Evolutionary conservation across 2,329 filamentous ascomycete species (phyloP), one percentile per base, ranked within the genome.

Genomic region (Aspergillus sp.): DNA sequence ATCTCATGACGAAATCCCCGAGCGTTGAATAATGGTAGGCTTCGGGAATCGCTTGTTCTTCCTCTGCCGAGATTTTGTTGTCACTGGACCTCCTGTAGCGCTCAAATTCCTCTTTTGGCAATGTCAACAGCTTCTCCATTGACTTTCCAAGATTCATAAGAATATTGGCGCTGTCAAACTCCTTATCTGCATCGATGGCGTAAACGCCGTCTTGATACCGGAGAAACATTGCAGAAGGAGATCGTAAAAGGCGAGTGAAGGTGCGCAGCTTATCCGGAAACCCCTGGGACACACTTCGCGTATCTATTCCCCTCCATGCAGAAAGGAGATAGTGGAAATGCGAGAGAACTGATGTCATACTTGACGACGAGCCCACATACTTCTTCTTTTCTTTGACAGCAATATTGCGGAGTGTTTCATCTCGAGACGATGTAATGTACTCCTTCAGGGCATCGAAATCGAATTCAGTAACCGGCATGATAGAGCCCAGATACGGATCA

Each of bases 251-350:
- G 7, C 70, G 70, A 2, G 90, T 95, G 57, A 90, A 95, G 7
- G 74, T 80, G 2, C 66, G 56, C n/a, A 75, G 77, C 6, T 83
- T 77, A 1, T 78, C 72, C 0, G 69, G 60, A 53, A 96, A 91
- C 0, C 73, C 71, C 40, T 78, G 78, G 0, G 89, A 91, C 1
- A 95, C 62, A 58, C 79, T 80, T 0, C 69, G 65, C 11, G 81
- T 69, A 47, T 88, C 86, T 47, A 95, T 74, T 2, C 74, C 71
- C 42, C 94, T 82, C 86, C 89, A 97, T 6, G 77, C 71, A 0
- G 91, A 97, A 7, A 98, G 75, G 3, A 98, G 77, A 58, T 83
- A 97, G 64, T 98, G 93, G 60, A 98, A 95, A 58, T 98, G 94
- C 2, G 85, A 79, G 36, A 98, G 74, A 40, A 87, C 82, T 2